Conservation (phyloP, 345 rosid species). For the Durio zibethinus region DNA sequence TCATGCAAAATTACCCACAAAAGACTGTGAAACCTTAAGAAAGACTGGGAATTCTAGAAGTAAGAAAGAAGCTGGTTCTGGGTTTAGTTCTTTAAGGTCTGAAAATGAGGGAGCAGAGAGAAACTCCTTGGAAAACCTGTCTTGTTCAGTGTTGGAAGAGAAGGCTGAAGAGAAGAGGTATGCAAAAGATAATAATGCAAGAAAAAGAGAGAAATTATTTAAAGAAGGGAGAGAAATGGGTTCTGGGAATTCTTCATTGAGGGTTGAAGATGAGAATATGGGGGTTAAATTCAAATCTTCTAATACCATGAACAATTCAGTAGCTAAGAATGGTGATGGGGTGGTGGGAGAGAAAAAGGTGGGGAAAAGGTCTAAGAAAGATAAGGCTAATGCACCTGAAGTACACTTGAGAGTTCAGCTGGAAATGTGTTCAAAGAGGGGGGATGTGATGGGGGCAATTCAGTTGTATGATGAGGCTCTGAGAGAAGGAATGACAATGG, state of each 20-base stretch:
- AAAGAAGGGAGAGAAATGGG: conserved; percentile 19
- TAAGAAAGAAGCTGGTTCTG: conserved; percentile 25
- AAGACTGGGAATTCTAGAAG: conserved; percentile 13
- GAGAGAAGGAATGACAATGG: conserved; percentile 37
- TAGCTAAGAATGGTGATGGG: conserved; percentile 5
- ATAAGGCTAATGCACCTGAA: conserved; percentile 28
- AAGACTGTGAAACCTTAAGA: conserved; percentile 20
- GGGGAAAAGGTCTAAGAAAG: conserved; percentile 28
- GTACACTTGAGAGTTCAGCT: conserved; percentile 27
- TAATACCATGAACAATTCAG: conserved; percentile 1
- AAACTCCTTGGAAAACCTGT: conserved; percentile 20
- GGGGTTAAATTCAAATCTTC: too few species aligned
- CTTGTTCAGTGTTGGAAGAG: conserved; percentile 30
- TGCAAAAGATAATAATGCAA: conserved; percentile 4
- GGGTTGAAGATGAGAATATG: too few species aligned
- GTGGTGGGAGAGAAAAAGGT: conserved; percentile 17
- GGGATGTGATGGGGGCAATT: conserved; percentile 57
- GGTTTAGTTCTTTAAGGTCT: conserved; percentile 24
- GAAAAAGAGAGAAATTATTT: conserved; percentile 12
- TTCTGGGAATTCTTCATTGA: conserved; percentile 20
- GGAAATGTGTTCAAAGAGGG: conserved; percentile 63
- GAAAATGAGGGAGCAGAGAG: conserved; percentile 13
- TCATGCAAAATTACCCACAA: conserved; percentile 30
- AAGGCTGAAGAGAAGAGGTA: conserved; percentile 22
- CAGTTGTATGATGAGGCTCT: conserved; percentile 45